Evolutionary conservation across 495 filamentous ascomycete genomes (phyloP).

Genomic region (Aspergillus ostianus): DNA sequence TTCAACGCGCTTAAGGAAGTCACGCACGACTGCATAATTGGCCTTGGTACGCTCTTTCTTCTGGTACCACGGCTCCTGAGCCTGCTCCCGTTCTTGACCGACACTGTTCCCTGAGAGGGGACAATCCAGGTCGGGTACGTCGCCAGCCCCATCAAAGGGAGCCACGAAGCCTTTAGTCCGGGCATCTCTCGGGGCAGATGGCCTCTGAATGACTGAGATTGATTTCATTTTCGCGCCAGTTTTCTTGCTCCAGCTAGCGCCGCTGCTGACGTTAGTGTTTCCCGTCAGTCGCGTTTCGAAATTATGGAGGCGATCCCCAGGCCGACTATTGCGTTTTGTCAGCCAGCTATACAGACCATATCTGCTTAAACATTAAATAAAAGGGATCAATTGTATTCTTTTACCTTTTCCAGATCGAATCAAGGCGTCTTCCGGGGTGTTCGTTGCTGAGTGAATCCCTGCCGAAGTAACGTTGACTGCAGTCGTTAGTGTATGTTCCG

Average conservation of each 20-base stretch:
- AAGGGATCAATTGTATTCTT: not conserved
- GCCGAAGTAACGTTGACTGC: not conserved
- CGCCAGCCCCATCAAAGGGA: not conserved
- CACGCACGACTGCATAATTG: slow-evolving; percentile 4
- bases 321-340: not conserved
- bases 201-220: not conserved
- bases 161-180: not conserved
- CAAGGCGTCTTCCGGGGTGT: not conserved
- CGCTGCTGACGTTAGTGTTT: not conserved
- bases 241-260: not conserved
- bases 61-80: slow-evolving; percentile 4
- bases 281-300: no score
- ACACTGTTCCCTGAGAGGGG: not conserved
- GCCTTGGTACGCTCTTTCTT: slow-evolving; percentile 9
- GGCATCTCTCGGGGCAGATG: not conserved
- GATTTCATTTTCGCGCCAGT: not conserved
- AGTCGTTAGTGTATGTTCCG: not conserved
- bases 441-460: not conserved
- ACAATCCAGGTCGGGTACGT: not conserved
- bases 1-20: slow-evolving; percentile 15
- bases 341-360: not conserved
- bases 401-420: slow-evolving; percentile 3
- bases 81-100: not conserved
- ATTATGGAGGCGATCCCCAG: not conserved
- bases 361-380: not conserved